Percentiles rank a stretch among this genome's conserved stretches.
Evolutionary conservation across 2,329 filamentous ascomycete genomes (phyloP).

Genomic region (Alternaria burnsii): DNA sequence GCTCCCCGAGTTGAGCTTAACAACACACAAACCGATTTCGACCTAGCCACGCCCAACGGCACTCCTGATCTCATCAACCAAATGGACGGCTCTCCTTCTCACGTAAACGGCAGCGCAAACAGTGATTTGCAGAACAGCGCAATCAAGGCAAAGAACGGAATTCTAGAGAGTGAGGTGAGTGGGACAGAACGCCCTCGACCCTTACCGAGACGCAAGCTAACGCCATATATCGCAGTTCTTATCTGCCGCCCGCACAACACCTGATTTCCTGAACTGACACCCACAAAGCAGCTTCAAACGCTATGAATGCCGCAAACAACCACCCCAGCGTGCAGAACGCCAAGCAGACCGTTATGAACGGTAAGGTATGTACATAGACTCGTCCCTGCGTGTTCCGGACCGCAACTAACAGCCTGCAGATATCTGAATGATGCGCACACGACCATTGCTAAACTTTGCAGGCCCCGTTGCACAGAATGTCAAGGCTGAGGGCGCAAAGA

Average conservation of each 20-base stretch:
- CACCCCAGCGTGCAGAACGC: slow-evolving; percentile 60
- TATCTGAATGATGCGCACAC: slow-evolving; percentile 26
- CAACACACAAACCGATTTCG: slow-evolving; percentile 39
- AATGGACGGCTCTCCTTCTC: slow-evolving; percentile 25
- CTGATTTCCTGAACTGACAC: slow-evolving; percentile 38
- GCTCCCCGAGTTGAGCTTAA: slow-evolving; percentile 44
- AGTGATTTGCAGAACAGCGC: slow-evolving; percentile 32
- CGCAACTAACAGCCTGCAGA: slow-evolving; percentile 41
- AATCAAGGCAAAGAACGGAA: slow-evolving; percentile 48
- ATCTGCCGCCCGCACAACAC: slow-evolving; percentile 48
- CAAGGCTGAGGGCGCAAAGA: slow-evolving; percentile 65
- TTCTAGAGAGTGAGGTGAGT: slow-evolving; percentile 57
- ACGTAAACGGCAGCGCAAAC: slow-evolving; percentile 33
- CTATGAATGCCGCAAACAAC: slow-evolving; percentile 59
- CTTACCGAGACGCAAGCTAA: slow-evolving; percentile 49
- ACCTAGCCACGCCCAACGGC: slow-evolving; percentile 35
- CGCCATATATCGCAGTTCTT: slow-evolving; percentile 48
- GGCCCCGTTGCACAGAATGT: slow-evolving; percentile 66
- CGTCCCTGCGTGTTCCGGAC: slow-evolving; percentile 6
- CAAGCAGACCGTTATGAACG: slow-evolving; percentile 55
- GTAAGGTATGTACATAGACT: slow-evolving; percentile 49
- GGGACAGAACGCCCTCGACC: slow-evolving; percentile 33
- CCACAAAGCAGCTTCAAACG: slow-evolving; percentile 57
- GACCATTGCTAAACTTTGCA: slow-evolving; percentile 41
- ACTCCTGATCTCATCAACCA: slow-evolving; percentile 26